These are phyloP conservation scores for Akanthomyces muscarius DNA, from an alignment of 2,329 filamentous ascomycete genomes.

Conservation along the genomic window DNA sequence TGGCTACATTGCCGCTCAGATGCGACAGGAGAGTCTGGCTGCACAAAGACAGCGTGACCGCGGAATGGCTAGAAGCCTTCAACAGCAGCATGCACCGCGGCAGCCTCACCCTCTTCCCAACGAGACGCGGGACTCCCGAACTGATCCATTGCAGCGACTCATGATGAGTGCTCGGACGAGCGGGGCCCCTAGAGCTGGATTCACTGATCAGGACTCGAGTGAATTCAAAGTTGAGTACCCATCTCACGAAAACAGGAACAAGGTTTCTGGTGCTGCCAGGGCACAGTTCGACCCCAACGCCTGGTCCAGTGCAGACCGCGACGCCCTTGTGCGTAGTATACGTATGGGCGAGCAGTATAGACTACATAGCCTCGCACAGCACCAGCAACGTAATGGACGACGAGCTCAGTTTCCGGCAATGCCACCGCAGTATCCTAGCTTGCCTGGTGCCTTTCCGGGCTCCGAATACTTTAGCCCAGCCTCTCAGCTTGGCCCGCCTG, in stretches of 20 bases:
- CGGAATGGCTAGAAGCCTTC: slow-evolving; percentile 28
- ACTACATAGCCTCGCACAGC: neutral
- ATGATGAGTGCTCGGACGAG: slow-evolving; percentile 29
- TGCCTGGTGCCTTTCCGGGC: slow-evolving; percentile 2
- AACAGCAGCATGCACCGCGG: slow-evolving; percentile 20
- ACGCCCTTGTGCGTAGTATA: neutral
- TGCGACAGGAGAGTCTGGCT: slow-evolving; percentile 32
- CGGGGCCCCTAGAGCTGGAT: slow-evolving; percentile 1
- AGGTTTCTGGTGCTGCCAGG: neutral
- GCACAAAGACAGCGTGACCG: slow-evolving; percentile 28
- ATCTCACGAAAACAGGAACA: neutral
- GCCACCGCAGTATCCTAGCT: neutral
- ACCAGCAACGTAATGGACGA: neutral
- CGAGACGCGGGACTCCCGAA: neutral
- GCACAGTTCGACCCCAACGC: neutral
- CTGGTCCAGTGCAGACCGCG: neutral
- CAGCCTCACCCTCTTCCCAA: neutral
- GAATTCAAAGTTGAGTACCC: slow-evolving; percentile 6
- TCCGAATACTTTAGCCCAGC: neutral
- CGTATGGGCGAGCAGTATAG: neutral
- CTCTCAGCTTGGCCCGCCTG: neutral
- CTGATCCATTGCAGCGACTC: slow-evolving; percentile 27
- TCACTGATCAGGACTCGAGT: neutral
- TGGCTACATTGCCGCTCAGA: slow-evolving; percentile 31
- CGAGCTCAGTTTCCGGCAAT: neutral